Evolutionary conservation across 768 basidiomycete genomes (phyloP).

Genomic region (Boletus rubescentipes): DNA sequence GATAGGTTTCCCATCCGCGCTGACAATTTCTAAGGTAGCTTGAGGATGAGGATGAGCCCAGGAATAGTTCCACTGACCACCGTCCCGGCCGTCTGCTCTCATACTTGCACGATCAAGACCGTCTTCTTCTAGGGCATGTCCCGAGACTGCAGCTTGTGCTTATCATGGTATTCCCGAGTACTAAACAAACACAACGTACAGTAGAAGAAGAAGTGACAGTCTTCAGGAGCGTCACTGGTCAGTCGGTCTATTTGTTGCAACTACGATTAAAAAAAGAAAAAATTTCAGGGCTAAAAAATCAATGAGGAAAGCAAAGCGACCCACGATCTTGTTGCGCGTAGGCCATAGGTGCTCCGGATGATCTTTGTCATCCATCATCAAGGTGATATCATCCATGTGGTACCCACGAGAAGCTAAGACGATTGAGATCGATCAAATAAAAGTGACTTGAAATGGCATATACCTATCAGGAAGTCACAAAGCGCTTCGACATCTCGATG

Average conservation of each 20-base stretch:
- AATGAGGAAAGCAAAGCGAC: constrained; percentile 2
- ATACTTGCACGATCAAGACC: constrained; percentile 26
- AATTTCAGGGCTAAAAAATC: background rate
- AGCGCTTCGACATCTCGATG: constrained; percentile 22
- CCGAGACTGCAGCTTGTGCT: constrained; percentile 13
- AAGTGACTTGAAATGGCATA: background rate
- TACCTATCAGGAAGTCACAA: constrained; percentile 18
- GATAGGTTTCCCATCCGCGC: constrained; percentile 19
- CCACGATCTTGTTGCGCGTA: constrained; percentile 45
- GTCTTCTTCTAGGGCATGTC: constrained; percentile 21
- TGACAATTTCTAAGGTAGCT: constrained; percentile 18
- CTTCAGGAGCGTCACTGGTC: constrained; percentile 40
- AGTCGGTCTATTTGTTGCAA: constrained; percentile 42
- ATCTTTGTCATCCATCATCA: constrained; percentile 40
- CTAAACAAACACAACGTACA: constrained; percentile 37
- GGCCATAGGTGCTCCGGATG: constrained; percentile 38
- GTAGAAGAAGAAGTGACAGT: constrained; percentile 54
- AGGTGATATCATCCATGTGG: constrained; percentile 36
- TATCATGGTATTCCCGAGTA: background rate
- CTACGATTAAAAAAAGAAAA: constrained; percentile 12
- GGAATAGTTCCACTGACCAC: constrained; percentile 34
- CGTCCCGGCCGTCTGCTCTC: constrained; percentile 50
- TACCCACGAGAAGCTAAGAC: constrained; percentile 40
- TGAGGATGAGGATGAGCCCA: background rate
- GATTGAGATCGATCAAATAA: background rate